A percentile compares a stretch with the other conserved stretches of the same genome.
Evolutionary conservation across 2,329 filamentous ascomycete species (phyloP).

Genomic region (Domatiomyces globalis): DNA sequence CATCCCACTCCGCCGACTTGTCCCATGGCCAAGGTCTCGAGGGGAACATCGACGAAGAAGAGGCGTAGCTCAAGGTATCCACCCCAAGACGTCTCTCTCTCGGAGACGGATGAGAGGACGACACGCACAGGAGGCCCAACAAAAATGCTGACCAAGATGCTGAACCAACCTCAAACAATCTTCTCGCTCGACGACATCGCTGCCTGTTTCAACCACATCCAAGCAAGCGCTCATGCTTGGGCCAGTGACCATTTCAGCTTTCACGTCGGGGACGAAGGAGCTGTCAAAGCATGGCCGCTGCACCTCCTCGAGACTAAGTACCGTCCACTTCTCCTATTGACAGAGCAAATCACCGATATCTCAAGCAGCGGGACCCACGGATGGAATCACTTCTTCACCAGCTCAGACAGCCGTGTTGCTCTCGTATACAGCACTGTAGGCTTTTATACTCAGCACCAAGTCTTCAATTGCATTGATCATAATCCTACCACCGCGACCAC

Average conservation of each 20-base stretch:
- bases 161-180: not conserved
- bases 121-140: too few species aligned
- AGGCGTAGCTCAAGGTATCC: not conserved
- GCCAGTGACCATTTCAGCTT: not conserved
- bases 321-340: not conserved
- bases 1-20: not conserved
- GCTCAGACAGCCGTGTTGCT: constrained; percentile 6
- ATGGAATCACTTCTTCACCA: constrained; percentile 15
- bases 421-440: constrained; percentile 13
- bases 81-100: not conserved
- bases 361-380: not conserved
- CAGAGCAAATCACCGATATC: not conserved
- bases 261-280: not conserved
- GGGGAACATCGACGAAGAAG: not conserved
- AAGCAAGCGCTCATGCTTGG: not conserved
- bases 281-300: not conserved
- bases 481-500: constrained; percentile 2
- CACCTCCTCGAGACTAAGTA: not conserved
- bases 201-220: not conserved
- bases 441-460: constrained; percentile 9
- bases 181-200: not conserved
- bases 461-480: constrained; percentile 15
- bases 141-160: not conserved
- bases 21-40: not conserved
- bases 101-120: not conserved